A percentile compares a stretch with the other conserved stretches of the same genome.
Evolutionary conservation across 441 rosid species (phyloP).

Genomic region (Eutrema salsugineum): DNA sequence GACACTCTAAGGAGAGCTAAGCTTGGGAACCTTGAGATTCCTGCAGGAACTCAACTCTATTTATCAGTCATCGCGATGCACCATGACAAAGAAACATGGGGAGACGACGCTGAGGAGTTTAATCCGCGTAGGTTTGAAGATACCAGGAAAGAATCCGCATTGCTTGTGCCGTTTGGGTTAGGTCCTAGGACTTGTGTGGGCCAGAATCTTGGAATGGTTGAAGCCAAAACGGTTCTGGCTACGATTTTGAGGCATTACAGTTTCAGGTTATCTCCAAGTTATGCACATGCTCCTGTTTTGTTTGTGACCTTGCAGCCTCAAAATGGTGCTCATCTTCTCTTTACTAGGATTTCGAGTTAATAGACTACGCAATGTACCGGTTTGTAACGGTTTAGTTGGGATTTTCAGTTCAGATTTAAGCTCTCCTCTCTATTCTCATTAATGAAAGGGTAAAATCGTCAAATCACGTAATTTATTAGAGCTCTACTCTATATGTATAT

Average conservation of each 20-base stretch:
- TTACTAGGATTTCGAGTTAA: conserved; percentile 38
- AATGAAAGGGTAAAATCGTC: conserved; percentile 5
- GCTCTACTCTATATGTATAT: no score
- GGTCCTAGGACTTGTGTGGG: conserved; percentile 82
- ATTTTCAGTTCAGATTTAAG: not conserved
- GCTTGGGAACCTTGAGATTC: conserved; percentile 57
- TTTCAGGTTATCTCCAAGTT: conserved; percentile 54
- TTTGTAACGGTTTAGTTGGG: not conserved
- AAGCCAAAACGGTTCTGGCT: conserved; percentile 54
- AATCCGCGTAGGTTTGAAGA: conserved; percentile 66
- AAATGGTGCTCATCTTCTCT: conserved; percentile 58
- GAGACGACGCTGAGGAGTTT: conserved; percentile 62
- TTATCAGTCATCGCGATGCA: conserved; percentile 47
- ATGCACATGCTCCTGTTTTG: conserved; percentile 65
- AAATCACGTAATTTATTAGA: not conserved
- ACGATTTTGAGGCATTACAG: conserved; percentile 42
- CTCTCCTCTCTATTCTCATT: no score
- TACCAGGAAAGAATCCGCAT: conserved; percentile 47
- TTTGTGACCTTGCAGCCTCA: conserved; percentile 53
- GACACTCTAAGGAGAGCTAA: conserved; percentile 37
- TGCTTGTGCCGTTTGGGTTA: conserved; percentile 60
- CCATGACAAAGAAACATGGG: conserved; percentile 65
- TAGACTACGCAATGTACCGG: not conserved
- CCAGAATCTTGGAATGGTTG: conserved; percentile 55
- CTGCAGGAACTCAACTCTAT: conserved; percentile 55